phyloP scores from a whole-genome alignment of 2,329 filamentous ascomycete genomes.

The Diaporthe australafricana region DNA sequence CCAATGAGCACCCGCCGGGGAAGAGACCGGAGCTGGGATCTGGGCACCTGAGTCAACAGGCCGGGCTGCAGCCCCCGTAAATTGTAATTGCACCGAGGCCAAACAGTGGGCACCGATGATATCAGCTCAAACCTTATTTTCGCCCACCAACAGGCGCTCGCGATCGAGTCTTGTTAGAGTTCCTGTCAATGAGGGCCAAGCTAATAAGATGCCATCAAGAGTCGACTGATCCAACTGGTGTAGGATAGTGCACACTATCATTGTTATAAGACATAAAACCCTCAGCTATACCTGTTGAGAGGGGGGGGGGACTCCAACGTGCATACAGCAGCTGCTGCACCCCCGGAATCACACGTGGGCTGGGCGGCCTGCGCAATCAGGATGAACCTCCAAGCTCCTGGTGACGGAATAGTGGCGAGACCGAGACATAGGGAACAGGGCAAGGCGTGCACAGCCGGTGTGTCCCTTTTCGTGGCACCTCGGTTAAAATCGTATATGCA shows the following conservation, averaged over 20 bases:
- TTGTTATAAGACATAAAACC: background rate
- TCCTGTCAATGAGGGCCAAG: background rate
- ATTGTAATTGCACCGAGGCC: slow-evolving; percentile 23
- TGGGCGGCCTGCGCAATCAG: background rate
- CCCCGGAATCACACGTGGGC: slow-evolving; percentile 20
- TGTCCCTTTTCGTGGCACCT: background rate
- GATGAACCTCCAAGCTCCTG: slow-evolving; percentile 10
- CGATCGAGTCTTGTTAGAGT: background rate
- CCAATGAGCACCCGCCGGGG: slow-evolving; percentile 10
- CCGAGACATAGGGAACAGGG: background rate
- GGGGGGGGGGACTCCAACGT: background rate
- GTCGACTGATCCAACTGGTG: too few relatives aligned
- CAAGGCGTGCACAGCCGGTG: background rate
- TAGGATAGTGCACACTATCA: background rate
- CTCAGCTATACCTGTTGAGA: background rate
- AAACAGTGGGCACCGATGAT: slow-evolving; percentile 17
- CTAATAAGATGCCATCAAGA: background rate
- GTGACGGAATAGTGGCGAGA: slow-evolving; percentile 23
- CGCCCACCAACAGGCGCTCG: background rate
- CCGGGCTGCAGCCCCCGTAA: slow-evolving; percentile 18
- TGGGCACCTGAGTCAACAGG: background rate
- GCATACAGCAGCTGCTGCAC: slow-evolving; percentile 11
- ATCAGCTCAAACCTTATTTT: slow-evolving; percentile 18
- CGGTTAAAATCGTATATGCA: slow-evolving; percentile 1
- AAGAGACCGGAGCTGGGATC: slow-evolving; percentile 11